Evolutionary conservation across 768 basidiomycete genomes (phyloP).

Genomic region (Podaxis mareebaensis): DNA sequence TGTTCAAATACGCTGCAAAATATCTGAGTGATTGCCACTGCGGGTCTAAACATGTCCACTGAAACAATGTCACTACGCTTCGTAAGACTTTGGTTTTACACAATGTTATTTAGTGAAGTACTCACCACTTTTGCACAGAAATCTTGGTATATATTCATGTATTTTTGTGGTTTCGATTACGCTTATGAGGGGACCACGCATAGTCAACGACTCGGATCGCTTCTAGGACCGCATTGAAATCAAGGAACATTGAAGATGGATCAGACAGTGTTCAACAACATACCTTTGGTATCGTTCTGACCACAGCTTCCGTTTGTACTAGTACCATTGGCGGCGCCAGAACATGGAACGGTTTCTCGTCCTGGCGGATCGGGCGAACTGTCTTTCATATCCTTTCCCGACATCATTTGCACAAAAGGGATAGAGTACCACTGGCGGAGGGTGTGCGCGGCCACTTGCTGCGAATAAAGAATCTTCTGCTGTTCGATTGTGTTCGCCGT

Average conservation of each 20-base stretch:
- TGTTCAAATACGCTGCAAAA: no score
- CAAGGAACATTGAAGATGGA: not conserved
- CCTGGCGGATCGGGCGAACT: not conserved
- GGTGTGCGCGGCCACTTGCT: conserved; percentile 42
- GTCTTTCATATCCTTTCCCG: not conserved
- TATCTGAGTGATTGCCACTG: not conserved
- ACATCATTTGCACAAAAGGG: not conserved
- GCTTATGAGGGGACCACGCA: not conserved
- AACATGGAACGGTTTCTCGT: not conserved
- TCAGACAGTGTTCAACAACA: not conserved
- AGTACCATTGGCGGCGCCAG: not conserved
- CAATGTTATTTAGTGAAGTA: not conserved
- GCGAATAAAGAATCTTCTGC: conserved; percentile 38
- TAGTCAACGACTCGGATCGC: not conserved
- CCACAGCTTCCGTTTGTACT: not conserved
- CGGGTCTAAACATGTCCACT: not conserved
- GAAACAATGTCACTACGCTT: not conserved
- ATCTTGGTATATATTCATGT: not conserved
- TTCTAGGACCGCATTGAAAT: not conserved
- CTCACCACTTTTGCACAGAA: not conserved
- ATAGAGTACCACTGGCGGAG: conserved; percentile 38
- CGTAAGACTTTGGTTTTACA: not conserved
- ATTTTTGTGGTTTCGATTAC: not conserved
- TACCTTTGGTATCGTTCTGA: not conserved
- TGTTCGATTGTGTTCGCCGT: conserved; percentile 36